Percentiles rank a stretch among this genome's conserved stretches.
Evolutionary conservation across 2,329 filamentous ascomycete genomes (phyloP).

Genomic region (Cladosporium colombiae): DNA sequence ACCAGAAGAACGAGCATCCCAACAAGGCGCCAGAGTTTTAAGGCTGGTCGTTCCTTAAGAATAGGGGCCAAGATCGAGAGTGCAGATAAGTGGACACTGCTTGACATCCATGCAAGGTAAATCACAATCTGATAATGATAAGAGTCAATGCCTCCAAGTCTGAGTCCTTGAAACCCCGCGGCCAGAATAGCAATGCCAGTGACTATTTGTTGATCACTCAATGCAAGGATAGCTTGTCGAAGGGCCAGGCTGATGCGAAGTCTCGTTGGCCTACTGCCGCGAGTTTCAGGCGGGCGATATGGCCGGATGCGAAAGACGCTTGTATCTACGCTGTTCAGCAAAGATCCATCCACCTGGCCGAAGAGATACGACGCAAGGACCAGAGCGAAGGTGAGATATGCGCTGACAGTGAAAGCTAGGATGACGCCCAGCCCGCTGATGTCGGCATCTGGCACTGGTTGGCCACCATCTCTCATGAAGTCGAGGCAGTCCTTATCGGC

Average conservation of each 20-base stretch:
- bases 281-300: constrained; percentile 13
- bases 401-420: constrained; percentile 28
- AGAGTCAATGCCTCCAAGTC: constrained; percentile 27
- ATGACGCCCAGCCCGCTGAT: constrained; percentile 29
- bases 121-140: constrained; percentile 33
- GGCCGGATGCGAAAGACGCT: constrained; percentile 13
- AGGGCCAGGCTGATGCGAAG: background rate
- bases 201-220: constrained; percentile 19
- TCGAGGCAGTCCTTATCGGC: background rate
- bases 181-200: constrained; percentile 27
- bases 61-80: constrained; percentile 26
- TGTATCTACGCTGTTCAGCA: constrained; percentile 24
- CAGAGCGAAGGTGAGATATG: constrained; percentile 25
- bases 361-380: constrained; percentile 25
- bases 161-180: constrained; percentile 27
- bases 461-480: constrained; percentile 14
- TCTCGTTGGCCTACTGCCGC: background rate
- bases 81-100: constrained; percentile 32
- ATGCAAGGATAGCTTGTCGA: constrained; percentile 11
- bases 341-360: constrained; percentile 26
- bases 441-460: constrained; percentile 24
- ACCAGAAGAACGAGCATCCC: constrained; percentile 29
- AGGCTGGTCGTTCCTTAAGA: constrained; percentile 21
- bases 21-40: constrained; percentile 26
- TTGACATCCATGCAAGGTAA: constrained; percentile 37